A percentile compares a stretch with the other conserved stretches of the same genome.
Evolutionary conservation across 2,329 filamentous ascomycete species (phyloP).

Genomic region (Fusarium nisikadoi): DNA sequence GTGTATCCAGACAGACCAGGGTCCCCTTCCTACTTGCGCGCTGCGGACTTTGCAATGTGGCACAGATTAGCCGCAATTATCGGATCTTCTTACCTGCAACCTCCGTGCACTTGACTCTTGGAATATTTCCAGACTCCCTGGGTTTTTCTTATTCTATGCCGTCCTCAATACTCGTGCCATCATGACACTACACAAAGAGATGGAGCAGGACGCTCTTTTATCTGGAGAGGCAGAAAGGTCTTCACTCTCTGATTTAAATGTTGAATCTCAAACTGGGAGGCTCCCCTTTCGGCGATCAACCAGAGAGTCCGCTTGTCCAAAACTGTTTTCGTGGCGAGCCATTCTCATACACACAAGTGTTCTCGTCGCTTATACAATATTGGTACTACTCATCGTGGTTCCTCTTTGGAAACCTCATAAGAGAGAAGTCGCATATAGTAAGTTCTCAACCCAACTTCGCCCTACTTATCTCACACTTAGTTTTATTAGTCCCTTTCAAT

Average conservation of each 20-base stretch:
- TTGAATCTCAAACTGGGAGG: fast-evolving
- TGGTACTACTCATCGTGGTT: neutral
- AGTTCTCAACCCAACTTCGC: neutral
- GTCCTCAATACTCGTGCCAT: neutral
- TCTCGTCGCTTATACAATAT: neutral
- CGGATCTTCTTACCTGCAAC: no score
- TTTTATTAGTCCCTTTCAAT: fast-evolving
- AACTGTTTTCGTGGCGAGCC: neutral
- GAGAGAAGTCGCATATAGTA: neutral
- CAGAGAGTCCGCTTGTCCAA: fast-evolving
- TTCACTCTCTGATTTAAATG: neutral
- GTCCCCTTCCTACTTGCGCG: neutral
- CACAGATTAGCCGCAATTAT: neutral
- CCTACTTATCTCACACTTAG: fast-evolving
- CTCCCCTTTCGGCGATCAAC: fast-evolving
- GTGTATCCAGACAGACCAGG: neutral
- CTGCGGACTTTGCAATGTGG: neutral
- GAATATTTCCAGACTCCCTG: neutral
- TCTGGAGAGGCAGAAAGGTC: neutral
- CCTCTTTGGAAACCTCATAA: fast-evolving
- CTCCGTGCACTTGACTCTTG: neutral
- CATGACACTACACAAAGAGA: neutral
- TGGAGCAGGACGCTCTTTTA: neutral
- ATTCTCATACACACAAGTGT: neutral
- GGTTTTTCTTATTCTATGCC: neutral